Conservation (phyloP, 2,329 filamentous ascomycete genomes). For the Monilinia aucupariae region DNA sequence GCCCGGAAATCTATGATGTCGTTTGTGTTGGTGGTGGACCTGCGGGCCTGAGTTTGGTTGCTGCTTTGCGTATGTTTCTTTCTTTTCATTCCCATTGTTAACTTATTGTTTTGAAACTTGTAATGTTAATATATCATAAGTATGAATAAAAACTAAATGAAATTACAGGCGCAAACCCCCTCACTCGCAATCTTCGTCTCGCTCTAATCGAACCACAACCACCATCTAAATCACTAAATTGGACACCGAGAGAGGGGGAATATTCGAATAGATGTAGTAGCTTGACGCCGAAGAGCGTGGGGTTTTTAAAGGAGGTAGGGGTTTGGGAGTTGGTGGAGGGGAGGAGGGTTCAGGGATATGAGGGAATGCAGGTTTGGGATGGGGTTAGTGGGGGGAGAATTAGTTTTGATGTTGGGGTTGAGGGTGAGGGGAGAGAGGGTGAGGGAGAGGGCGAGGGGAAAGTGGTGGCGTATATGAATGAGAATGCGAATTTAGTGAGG, state of each 20-base stretch:
- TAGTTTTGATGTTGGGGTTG: conserved; percentile 63
- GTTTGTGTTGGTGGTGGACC: conserved; percentile 37
- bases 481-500: conserved; percentile 84
- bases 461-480: conserved; percentile 91
- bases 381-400: conserved; percentile 82
- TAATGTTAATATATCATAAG: background rate
- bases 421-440: background rate
- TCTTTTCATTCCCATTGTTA: background rate
- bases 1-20: conserved; percentile 35
- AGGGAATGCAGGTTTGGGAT: conserved; percentile 99
- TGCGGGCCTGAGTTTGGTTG: conserved; percentile 72
- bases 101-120: no score
- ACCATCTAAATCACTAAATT: conserved; percentile 61
- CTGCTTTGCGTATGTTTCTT: conserved; percentile 60
- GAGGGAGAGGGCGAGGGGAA: conserved; percentile 21
- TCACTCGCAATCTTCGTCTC: conserved; percentile 71
- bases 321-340: conserved; percentile 74
- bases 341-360: conserved; percentile 75
- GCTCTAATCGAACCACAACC: conserved; percentile 90
- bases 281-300: conserved; percentile 81
- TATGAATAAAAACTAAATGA: background rate
- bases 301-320: conserved; percentile 75
- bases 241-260: conserved; percentile 58
- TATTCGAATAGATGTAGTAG: conserved; percentile 97
- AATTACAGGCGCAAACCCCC: conserved; percentile 61